Evolutionary conservation across 73 alveolate genomes (phyloP).

Genomic region (Tetrahymena thermophila): DNA sequence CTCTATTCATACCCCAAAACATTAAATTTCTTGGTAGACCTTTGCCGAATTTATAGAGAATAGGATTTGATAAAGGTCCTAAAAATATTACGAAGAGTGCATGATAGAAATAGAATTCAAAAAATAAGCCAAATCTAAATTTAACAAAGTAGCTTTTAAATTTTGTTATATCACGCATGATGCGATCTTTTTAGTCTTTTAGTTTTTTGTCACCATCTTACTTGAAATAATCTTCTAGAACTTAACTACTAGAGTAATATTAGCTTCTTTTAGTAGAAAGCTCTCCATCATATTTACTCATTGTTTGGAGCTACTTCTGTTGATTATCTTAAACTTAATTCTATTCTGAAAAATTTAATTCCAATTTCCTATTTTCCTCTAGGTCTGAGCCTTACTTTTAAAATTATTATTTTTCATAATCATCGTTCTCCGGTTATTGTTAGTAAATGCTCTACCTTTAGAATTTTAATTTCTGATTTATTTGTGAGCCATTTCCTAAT

Average conservation of each 20-base stretch:
- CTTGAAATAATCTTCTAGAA: background rate
- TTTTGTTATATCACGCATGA: background rate
- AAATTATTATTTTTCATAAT: background rate
- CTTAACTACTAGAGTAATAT: background rate
- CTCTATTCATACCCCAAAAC: background rate
- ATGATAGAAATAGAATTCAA: background rate
- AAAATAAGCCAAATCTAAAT: background rate
- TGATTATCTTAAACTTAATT: background rate
- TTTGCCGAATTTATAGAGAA: background rate
- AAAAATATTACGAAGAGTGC: background rate
- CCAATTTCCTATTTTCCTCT: background rate
- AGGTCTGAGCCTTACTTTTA: background rate
- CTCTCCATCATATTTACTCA: background rate
- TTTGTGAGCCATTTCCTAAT: background rate
- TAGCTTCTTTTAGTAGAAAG: background rate
- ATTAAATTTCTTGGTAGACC: background rate
- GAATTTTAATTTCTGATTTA: background rate
- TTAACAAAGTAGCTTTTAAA: background rate
- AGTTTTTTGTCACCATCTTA: background rate
- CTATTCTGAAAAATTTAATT: background rate
- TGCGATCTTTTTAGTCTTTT: background rate
- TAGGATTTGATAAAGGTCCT: background rate
- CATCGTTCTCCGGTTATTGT: background rate
- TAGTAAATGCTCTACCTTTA: background rate
- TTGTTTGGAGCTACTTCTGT: background rate